A percentile compares a stretch with the other conserved stretches of the same genome.
phyloP scores from a whole-genome alignment of 2,329 filamentous ascomycete genomes.

The Samsoniella hepiali region DNA sequence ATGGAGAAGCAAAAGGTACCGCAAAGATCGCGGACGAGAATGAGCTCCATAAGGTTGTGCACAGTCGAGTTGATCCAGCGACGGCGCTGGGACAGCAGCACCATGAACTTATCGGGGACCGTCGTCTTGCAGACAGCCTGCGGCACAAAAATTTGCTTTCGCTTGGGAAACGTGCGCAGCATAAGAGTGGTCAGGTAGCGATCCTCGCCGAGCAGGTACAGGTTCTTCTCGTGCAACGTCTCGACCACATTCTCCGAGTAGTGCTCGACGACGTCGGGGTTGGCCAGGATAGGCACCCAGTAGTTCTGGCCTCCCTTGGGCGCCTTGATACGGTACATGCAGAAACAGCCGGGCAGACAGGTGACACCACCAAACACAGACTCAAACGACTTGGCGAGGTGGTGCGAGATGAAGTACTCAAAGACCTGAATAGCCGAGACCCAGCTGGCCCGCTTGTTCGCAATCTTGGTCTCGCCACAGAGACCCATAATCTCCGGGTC shows the following conservation, averaged over 20 bases:
- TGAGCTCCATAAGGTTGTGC: constrained; percentile 96
- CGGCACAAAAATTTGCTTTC: constrained; percentile 97
- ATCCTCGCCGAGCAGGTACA: constrained; percentile 88
- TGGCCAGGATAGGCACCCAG: constrained; percentile 97
- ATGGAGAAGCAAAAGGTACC: constrained; percentile 99
- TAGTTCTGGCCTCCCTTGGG: constrained; percentile 98
- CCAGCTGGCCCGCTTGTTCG: constrained; percentile 94
- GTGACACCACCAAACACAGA: constrained; percentile 99
- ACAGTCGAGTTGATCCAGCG: constrained; percentile 99
- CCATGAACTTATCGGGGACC: constrained; percentile 87
- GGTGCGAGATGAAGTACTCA: constrained; percentile 99
- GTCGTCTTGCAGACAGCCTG: constrained; percentile 99
- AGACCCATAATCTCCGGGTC: constrained; percentile 99
- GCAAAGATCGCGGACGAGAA: constrained; percentile 91
- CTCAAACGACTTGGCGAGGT: constrained; percentile 94
- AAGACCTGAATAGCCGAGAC: constrained; percentile 98
- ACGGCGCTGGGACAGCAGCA: constrained; percentile 88
- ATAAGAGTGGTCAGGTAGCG: constrained; percentile 95
- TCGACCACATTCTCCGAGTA: constrained; percentile 99
- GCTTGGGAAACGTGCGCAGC: constrained; percentile 97
- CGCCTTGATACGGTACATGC: constrained; percentile 99
- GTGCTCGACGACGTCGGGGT: constrained; percentile 97
- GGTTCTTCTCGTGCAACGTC: constrained; percentile 95
- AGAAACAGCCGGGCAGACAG: constrained; percentile 97
- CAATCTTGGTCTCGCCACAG: constrained; percentile 98